Evolutionary conservation across 371 early-diverging fungal genomes (phyloP), one percentile per base, ranked within the genome.

Genomic region (Umbelopsis sp.): DNA sequence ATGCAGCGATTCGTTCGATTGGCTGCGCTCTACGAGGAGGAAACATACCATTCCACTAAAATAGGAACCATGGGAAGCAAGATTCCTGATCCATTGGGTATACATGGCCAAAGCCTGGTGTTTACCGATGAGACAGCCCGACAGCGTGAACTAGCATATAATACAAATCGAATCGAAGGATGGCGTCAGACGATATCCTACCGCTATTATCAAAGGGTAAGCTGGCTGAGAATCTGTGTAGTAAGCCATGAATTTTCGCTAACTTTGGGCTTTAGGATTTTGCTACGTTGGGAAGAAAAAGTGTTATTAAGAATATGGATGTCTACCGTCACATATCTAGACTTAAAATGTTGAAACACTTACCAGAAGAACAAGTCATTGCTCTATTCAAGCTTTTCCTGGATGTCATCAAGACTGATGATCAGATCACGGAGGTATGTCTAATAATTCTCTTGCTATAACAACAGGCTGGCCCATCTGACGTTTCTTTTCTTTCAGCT

Each of bases 161-260:
- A 94, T 79, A 79, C 86, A 29, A 84, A 83, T 63, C 84, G 97
- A 45, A 93, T 96, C 52, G 96, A 96, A 78, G 97, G 95, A 6
- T 96, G 95, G 91, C 77, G 91, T 20, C 80, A 80, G 41, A 91
- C 92, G 0, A 84, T 87, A 22, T 85, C 90, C 0, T 94, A 94
- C 73, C 78, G 85, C 69, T 87, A 91, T 69, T 84, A 86, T 57
- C 80, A 86, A 66, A 79, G 81, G 74, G 89, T 87, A 79, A 70
- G 65, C 3, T 20, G 4, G 14, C 32, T n/a, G 12, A 24, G 32
- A 38, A 35, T 5, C 6, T 2, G 20, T 37, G n/a, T 2, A 29
- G 16, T 50, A 35, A 14, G 25, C 41, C 44, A 44, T 18, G 35
- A 18, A 24, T 63, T 35, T 41, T 44, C 10, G 6, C 18, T 29